Conservation (phyloP, 2,329 filamentous ascomycete genomes). For the Emmonsia crescens region DNA sequence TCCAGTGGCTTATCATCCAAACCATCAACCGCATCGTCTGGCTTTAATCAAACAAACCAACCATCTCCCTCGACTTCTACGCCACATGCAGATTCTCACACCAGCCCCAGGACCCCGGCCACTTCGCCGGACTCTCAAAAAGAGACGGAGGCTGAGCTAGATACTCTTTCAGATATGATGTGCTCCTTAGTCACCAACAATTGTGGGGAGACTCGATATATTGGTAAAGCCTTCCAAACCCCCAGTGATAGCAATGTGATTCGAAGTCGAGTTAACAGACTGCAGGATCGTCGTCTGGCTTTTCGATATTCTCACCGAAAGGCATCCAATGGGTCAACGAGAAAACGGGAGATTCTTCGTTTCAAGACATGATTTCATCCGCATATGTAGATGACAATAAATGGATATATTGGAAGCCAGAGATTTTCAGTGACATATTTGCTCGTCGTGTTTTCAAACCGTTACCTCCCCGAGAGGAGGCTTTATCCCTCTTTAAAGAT, state of each 20-base stretch:
- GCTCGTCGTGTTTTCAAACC: slow-evolving; percentile 71
- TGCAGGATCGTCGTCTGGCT: slow-evolving; percentile 88
- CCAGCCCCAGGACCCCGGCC: slow-evolving; percentile 41
- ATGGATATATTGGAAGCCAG: slow-evolving; percentile 97
- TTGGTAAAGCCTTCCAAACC: slow-evolving; percentile 49
- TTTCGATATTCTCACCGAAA: slow-evolving; percentile 97
- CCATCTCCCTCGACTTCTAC: slow-evolving; percentile 33
- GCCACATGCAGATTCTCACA: slow-evolving; percentile 36
- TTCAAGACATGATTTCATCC: slow-evolving; percentile 86
- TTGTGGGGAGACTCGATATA: slow-evolving; percentile 87
- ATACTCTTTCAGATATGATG: slow-evolving; percentile 94
- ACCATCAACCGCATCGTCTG: slow-evolving; percentile 7
- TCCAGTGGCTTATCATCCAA: slow-evolving; percentile 11
- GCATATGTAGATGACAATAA: slow-evolving; percentile 90
- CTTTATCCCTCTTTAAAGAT: slow-evolving; percentile 76
- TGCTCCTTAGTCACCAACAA: slow-evolving; percentile 94
- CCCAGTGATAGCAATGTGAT: neutral
- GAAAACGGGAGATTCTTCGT: slow-evolving; percentile 90
- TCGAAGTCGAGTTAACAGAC: slow-evolving; percentile 14
- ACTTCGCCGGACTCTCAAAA: slow-evolving; percentile 45
- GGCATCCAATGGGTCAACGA: slow-evolving; percentile 98
- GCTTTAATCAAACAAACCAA: slow-evolving; percentile 2
- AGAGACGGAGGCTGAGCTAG: slow-evolving; percentile 59
- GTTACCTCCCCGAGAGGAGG: slow-evolving; percentile 76
- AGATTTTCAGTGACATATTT: slow-evolving; percentile 90